phyloP scores from a whole-genome alignment of 2,329 filamentous ascomycete genomes.

The Hypoxylon rubiginosum region DNA sequence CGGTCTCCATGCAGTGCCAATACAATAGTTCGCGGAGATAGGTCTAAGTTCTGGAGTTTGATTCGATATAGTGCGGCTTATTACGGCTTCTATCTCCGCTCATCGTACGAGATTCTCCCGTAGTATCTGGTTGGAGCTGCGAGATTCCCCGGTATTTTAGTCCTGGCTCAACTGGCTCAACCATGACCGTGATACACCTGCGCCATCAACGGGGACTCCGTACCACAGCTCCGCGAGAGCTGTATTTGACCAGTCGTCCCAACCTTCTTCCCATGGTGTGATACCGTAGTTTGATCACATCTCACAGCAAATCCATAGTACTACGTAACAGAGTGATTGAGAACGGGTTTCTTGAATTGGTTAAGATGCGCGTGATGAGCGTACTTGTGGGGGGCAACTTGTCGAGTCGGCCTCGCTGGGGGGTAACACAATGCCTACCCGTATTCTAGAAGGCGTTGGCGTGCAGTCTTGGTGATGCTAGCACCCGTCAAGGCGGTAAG shows the following conservation, averaged over 20 bases:
- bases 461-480: slow-evolving; percentile 4
- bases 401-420: slow-evolving; percentile 1
- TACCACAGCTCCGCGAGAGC: slow-evolving; percentile 26
- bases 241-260: slow-evolving; percentile 24
- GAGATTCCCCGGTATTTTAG: slow-evolving; percentile 2
- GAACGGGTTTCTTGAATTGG: neutral
- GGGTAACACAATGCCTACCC: neutral
- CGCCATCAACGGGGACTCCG: slow-evolving; percentile 24
- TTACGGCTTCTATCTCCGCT: slow-evolving; percentile 28
- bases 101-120: slow-evolving; percentile 26
- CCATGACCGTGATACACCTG: neutral
- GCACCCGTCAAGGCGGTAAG: slow-evolving; percentile 24
- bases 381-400: neutral
- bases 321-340: neutral
- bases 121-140: neutral
- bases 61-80: slow-evolving; percentile 25
- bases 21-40: slow-evolving; percentile 26
- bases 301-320: slow-evolving; percentile 15
- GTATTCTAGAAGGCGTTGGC: slow-evolving; percentile 17
- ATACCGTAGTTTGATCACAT: slow-evolving; percentile 26
- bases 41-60: slow-evolving; percentile 3
- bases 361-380: neutral
- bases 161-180: slow-evolving; percentile 22
- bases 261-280: neutral
- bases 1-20: slow-evolving; percentile 14